A percentile compares a stretch with the other conserved stretches of the same genome.
These are phyloP conservation scores for Elongisporangium anandrum DNA, from an alignment of 352 stramenopile genomes.

Conservation along the genomic window DNA sequence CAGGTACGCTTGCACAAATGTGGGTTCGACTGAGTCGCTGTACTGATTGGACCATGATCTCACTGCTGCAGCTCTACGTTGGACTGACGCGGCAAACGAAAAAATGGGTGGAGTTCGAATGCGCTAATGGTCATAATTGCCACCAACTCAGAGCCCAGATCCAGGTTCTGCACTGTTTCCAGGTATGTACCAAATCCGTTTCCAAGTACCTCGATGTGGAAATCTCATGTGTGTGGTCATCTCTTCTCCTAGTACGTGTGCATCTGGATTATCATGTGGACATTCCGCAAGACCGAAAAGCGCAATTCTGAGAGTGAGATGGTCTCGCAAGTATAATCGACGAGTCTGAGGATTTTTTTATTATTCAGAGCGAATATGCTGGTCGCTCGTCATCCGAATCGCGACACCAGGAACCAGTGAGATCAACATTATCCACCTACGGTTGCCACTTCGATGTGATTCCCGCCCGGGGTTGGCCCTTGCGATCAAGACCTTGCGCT, in stretches of 20 bases:
- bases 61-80: slow-evolving; percentile 26
- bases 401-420: no score
- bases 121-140: slow-evolving; percentile 47
- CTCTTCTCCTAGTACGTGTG: slow-evolving; percentile 11
- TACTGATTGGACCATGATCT: slow-evolving; percentile 5
- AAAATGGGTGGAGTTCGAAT: slow-evolving; percentile 31
- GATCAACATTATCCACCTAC: no score
- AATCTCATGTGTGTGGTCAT: not conserved
- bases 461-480: no score
- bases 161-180: slow-evolving; percentile 25
- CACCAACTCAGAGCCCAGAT: slow-evolving; percentile 24
- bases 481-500: no score
- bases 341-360: no score
- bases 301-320: not conserved
- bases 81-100: slow-evolving; percentile 10
- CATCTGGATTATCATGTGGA: slow-evolving; percentile 32
- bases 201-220: not conserved
- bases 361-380: no score
- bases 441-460: no score
- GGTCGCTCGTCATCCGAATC: no score
- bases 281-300: slow-evolving; percentile 35
- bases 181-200: slow-evolving; percentile 6
- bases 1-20: slow-evolving; percentile 12
- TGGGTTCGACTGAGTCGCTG: not conserved
- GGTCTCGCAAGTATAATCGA: not conserved